phyloP scores from a whole-genome alignment of 169 alveolate species.

The Plasmodium gonderi region DNA sequence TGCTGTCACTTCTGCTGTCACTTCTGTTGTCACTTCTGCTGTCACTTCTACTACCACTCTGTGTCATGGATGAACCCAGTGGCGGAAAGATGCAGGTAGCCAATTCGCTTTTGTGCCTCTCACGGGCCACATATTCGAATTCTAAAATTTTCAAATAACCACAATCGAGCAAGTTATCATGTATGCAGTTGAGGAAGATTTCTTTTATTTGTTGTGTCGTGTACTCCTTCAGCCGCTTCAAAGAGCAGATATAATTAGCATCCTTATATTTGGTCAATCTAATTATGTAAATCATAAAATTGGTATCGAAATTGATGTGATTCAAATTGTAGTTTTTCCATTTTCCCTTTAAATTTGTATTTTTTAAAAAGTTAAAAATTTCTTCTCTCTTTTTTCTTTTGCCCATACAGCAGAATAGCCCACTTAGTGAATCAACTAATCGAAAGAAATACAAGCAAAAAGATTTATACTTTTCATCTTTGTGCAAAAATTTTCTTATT shows the following conservation, averaged over 20 bases:
- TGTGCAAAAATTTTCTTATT: slow-evolving; percentile 19
- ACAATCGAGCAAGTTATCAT: slow-evolving; percentile 31
- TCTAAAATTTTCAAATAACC: slow-evolving; percentile 19
- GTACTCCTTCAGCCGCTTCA: slow-evolving; percentile 38
- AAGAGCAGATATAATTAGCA: slow-evolving; percentile 41
- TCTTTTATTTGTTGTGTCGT: neutral
- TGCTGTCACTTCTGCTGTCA: no score
- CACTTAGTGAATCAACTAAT: slow-evolving; percentile 61
- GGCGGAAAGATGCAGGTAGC: neutral
- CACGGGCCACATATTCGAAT: neutral
- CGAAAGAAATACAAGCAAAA: slow-evolving; percentile 49
- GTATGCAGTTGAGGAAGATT: slow-evolving; percentile 27
- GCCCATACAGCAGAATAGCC: slow-evolving; percentile 55
- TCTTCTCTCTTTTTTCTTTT: slow-evolving; percentile 72
- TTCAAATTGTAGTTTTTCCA: slow-evolving; percentile 17
- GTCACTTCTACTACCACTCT: no score
- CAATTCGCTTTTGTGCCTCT: neutral
- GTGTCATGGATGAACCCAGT: no score
- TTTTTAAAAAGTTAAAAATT: slow-evolving; percentile 11
- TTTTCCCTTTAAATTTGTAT: slow-evolving; percentile 8
- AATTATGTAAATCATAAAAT: slow-evolving; percentile 59
- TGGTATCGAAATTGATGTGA: slow-evolving; percentile 1
- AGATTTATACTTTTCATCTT: slow-evolving; percentile 44
- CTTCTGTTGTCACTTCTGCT: no score
- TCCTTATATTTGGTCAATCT: slow-evolving; percentile 44